A percentile compares a stretch with the other conserved stretches of the same genome.
These are phyloP conservation scores for Backusella morwellensis DNA, from an alignment of 192 early-diverging fungal genomes.

Conservation along the genomic window DNA sequence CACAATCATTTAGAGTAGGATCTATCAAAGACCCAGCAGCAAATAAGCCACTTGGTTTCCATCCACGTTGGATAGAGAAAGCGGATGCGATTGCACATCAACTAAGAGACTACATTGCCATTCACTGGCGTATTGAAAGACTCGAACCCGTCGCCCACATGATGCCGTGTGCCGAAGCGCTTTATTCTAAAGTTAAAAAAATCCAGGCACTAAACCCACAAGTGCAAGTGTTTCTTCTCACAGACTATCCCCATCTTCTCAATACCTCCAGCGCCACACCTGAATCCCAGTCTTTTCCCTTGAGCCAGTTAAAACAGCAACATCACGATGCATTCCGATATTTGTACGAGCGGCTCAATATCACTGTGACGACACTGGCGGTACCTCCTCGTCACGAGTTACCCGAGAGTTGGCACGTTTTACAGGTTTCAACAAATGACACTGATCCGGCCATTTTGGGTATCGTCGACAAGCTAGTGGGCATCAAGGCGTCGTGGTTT, in stretches of 20 bases:
- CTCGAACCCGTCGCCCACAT: slow-evolving; percentile 14
- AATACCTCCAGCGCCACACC: slow-evolving; percentile 14
- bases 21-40: slow-evolving; percentile 25
- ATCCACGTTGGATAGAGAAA: slow-evolving; percentile 8
- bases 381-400: slow-evolving; percentile 8
- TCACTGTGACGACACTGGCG: slow-evolving; percentile 28
- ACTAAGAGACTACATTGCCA: slow-evolving; percentile 30
- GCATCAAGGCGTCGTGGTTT: slow-evolving; percentile 33
- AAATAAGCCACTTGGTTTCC: slow-evolving; percentile 15
- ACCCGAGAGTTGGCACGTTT: slow-evolving; percentile 29
- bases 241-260: slow-evolving; percentile 38
- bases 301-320: slow-evolving; percentile 14
- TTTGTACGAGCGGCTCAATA: slow-evolving; percentile 25
- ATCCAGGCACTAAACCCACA: not conserved
- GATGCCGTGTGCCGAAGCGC: slow-evolving; percentile 28
- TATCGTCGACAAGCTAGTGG: slow-evolving; percentile 39
- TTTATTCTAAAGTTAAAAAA: slow-evolving; percentile 19
- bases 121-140: slow-evolving; percentile 43
- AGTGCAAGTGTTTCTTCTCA: slow-evolving; percentile 31
- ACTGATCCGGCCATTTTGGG: slow-evolving; percentile 26
- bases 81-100: slow-evolving; percentile 24
- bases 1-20: not conserved
- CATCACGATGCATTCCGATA: slow-evolving; percentile 32
- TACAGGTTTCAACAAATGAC: slow-evolving; percentile 15
- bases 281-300: slow-evolving; percentile 31